phyloP scores from a whole-genome alignment of 108 stramenopile genomes.

The Nitzschia sp. region DNA sequence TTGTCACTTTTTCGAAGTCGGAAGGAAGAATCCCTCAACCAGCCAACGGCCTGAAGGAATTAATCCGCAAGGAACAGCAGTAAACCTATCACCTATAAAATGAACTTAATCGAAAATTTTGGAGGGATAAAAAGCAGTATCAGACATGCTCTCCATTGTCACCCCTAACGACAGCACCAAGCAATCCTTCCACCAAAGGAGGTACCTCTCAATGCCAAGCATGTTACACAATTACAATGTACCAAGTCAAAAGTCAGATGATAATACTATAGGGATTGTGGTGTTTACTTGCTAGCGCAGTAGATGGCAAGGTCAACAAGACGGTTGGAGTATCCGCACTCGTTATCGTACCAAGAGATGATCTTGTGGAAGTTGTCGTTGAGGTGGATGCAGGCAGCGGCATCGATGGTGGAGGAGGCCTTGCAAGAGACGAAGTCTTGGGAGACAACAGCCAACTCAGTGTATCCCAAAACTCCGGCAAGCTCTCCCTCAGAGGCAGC shows the following conservation, averaged over 20 bases:
- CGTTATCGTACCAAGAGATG: constrained; percentile 96
- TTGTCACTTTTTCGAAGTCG: too few species aligned
- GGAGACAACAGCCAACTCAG: constrained; percentile 88
- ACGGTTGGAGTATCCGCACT: constrained; percentile 95
- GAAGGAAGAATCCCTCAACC: too few species aligned
- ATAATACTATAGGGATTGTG: neutral
- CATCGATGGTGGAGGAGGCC: constrained; percentile 89
- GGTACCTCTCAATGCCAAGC: too few species aligned
- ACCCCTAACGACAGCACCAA: too few species aligned
- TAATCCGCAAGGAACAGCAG: too few species aligned
- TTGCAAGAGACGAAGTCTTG: constrained; percentile 91
- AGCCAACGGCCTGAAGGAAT: too few species aligned
- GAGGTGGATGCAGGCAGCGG: constrained; percentile 86
- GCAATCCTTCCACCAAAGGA: too few species aligned
- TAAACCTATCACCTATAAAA: too few species aligned
- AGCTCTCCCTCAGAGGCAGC: constrained; percentile 88
- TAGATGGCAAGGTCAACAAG: constrained; percentile 85
- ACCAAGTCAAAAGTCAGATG: neutral
- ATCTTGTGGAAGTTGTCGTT: constrained; percentile 97
- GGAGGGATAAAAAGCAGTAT: too few species aligned
- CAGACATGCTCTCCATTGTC: too few species aligned
- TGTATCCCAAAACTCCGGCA: constrained; percentile 95
- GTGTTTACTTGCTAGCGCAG: constrained; percentile 31
- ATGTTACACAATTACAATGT: too few species aligned
- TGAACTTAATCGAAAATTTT: too few species aligned